Evolutionary conservation across 768 basidiomycete species (phyloP).

Genomic region (Bullera alba): DNA sequence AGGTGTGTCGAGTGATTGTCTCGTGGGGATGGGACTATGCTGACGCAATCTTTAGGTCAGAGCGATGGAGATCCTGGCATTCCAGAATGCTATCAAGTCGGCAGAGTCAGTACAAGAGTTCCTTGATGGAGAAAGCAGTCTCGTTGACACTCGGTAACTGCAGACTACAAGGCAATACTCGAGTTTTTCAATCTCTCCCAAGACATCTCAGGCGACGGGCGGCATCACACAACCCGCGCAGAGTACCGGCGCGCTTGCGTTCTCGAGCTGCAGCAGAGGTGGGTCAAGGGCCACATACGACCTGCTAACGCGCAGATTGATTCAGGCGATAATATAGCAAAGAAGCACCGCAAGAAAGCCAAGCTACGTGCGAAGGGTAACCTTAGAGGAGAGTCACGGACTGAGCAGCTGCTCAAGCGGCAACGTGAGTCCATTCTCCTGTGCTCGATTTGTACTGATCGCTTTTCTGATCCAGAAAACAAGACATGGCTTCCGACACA

Average conservation of each 20-base stretch:
- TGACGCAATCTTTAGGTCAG: constrained; percentile 55
- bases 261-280: constrained; percentile 79
- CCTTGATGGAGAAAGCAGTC: background rate
- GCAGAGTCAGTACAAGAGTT: constrained; percentile 56
- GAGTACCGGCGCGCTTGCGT: constrained; percentile 77
- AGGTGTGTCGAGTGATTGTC: too few relatives aligned
- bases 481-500: constrained; percentile 96
- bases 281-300: constrained; percentile 14
- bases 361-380: constrained; percentile 62
- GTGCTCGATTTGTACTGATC: background rate
- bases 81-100: constrained; percentile 77
- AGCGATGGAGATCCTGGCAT: constrained; percentile 80
- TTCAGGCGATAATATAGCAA: constrained; percentile 47
- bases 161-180: constrained; percentile 64
- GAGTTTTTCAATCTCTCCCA: constrained; percentile 89
- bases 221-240: constrained; percentile 86
- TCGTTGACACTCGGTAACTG: background rate
- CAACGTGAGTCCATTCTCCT: constrained; percentile 60
- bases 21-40: background rate
- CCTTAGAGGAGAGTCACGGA: constrained; percentile 52
- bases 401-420: constrained; percentile 59
- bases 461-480: constrained; percentile 53
- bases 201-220: constrained; percentile 84
- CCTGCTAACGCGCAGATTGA: constrained; percentile 52
- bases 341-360: constrained; percentile 49